Conservation (phyloP, 805 yeast species). For the Myxozyma neglecta region DNA sequence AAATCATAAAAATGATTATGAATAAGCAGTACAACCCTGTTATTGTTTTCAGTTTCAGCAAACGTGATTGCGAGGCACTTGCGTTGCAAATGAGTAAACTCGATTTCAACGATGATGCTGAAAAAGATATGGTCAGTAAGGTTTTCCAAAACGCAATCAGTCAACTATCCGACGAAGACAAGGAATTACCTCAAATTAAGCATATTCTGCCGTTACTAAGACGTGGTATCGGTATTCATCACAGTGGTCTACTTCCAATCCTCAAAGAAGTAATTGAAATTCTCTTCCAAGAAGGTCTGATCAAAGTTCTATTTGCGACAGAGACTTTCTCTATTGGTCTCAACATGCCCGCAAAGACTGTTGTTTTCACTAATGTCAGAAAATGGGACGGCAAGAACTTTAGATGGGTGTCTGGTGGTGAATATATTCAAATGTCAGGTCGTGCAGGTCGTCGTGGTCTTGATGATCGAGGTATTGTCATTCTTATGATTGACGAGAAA, state of each 20-base stretch:
- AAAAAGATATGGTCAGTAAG: slow-evolving; percentile 84
- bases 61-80: slow-evolving; percentile 91
- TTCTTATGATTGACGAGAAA: slow-evolving; percentile 98
- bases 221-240: slow-evolving; percentile 98
- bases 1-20: slow-evolving; percentile 98
- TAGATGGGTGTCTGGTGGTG: slow-evolving; percentile 99
- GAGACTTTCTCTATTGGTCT: slow-evolving; percentile 98
- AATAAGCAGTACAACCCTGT: slow-evolving; percentile 95
- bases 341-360: slow-evolving; percentile 99
- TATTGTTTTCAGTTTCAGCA: slow-evolving; percentile 96
- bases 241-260: slow-evolving; percentile 91
- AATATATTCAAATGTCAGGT: slow-evolving; percentile 98
- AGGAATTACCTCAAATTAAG: slow-evolving; percentile 90
- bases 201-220: slow-evolving; percentile 83
- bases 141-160: slow-evolving; percentile 89
- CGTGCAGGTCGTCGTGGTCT: slow-evolving; percentile 99
- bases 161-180: slow-evolving; percentile 83
- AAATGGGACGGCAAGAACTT: slow-evolving; percentile 98
- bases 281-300: slow-evolving; percentile 91
- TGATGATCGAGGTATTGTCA: slow-evolving; percentile 98
- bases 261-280: slow-evolving; percentile 94
- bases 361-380: slow-evolving; percentile 94
- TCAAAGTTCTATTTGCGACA: slow-evolving; percentile 94
- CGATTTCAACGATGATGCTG: slow-evolving; percentile 92
- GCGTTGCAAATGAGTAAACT: slow-evolving; percentile 95